Percentiles rank a stretch among this genome's conserved stretches.
These are phyloP conservation scores for Fusarium sp. DNA, from an alignment of 2,329 filamentous ascomycete genomes.

Conservation along the genomic window DNA sequence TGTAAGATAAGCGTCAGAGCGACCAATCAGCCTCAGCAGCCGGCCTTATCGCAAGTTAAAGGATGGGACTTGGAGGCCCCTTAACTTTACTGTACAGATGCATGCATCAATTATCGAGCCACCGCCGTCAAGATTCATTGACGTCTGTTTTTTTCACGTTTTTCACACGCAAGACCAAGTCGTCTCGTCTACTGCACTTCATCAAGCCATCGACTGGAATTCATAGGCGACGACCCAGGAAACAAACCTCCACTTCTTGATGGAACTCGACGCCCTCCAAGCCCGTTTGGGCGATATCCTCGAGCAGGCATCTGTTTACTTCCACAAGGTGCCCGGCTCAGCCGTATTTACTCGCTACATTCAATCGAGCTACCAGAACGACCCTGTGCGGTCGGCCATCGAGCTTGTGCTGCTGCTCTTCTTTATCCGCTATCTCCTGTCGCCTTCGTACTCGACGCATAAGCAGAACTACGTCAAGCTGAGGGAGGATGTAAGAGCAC, in stretches of 20 bases:
- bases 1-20: conserved; percentile 5
- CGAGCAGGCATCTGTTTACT: conserved; percentile 68
- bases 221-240: neutral
- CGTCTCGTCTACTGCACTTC: no score
- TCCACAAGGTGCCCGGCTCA: conserved; percentile 93
- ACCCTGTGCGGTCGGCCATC: conserved; percentile 91
- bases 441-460: conserved; percentile 90
- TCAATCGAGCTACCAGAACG: conserved; percentile 96
- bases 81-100: conserved; percentile 10
- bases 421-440: conserved; percentile 91
- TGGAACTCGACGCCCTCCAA: conserved; percentile 74
- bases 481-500: conserved; percentile 72
- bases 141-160: conserved; percentile 5
- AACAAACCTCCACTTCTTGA: conserved; percentile 44
- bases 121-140: conserved; percentile 8
- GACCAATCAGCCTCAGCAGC: conserved; percentile 13
- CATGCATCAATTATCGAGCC: conserved; percentile 13
- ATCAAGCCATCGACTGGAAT: neutral
- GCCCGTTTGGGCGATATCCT: conserved; percentile 61
- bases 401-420: conserved; percentile 95
- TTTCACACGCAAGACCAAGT: conserved; percentile 3
- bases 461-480: conserved; percentile 91
- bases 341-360: conserved; percentile 96
- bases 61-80: conserved; percentile 27
- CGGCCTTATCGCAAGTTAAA: conserved; percentile 5